These are phyloP conservation scores for Alternaria solani DNA, from an alignment of 2,329 filamentous ascomycete genomes.

Conservation along the genomic window DNA sequence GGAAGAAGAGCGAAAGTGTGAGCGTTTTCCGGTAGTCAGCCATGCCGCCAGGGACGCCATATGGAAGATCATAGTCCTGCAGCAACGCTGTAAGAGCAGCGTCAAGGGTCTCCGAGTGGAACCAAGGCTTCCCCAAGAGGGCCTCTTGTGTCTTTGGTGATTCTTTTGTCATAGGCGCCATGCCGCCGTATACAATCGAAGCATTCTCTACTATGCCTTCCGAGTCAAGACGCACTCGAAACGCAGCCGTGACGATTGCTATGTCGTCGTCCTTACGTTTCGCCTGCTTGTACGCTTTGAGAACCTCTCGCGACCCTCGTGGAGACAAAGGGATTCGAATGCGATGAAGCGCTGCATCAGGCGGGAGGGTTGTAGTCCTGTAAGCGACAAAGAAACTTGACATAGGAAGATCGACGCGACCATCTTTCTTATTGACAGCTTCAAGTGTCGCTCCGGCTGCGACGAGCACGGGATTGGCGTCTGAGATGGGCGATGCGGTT, in stretches of 20 bases:
- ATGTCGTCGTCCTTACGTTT: conserved; percentile 98
- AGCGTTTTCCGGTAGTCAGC: conserved; percentile 90
- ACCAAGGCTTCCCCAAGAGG: conserved; percentile 77
- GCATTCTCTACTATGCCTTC: conserved; percentile 73
- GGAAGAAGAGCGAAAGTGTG: conserved; percentile 91
- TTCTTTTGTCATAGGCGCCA: conserved; percentile 87
- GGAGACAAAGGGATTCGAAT: conserved; percentile 79
- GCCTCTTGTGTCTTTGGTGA: conserved; percentile 77
- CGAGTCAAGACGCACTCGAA: conserved; percentile 75
- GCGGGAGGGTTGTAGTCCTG: conserved; percentile 78
- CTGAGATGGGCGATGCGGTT: conserved; percentile 93
- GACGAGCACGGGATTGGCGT: conserved; percentile 90
- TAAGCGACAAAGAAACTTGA: conserved; percentile 90
- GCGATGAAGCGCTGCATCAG: conserved; percentile 80
- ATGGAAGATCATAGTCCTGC: conserved; percentile 83
- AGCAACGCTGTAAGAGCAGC: conserved; percentile 83
- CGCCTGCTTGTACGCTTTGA: conserved; percentile 91
- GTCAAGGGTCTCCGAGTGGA: conserved; percentile 82
- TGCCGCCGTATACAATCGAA: conserved; percentile 88
- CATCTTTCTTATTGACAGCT: conserved; percentile 75
- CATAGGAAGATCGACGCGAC: conserved; percentile 69
- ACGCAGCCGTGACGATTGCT: conserved; percentile 88
- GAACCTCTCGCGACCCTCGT: conserved; percentile 74
- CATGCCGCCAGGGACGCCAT: conserved; percentile 94
- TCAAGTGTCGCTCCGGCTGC: conserved; percentile 82